Evolutionary conservation across 2,329 filamentous ascomycete genomes (phyloP).

Genomic region (Colletotrichum chrysophilum): DNA sequence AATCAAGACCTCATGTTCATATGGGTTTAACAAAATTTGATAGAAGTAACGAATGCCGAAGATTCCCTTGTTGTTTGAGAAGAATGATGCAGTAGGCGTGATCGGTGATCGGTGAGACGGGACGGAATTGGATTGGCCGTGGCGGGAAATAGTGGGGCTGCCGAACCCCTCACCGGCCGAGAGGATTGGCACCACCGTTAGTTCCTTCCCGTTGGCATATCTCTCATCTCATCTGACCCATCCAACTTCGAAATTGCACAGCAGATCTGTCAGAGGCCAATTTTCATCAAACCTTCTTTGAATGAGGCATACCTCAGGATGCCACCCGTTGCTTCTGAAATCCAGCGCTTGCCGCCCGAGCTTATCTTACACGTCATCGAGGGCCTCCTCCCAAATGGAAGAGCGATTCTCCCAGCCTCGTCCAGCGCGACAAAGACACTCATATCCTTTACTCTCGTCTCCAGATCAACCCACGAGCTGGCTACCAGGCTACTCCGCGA

Average conservation of each 20-base stretch:
- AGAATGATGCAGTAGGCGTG: not conserved
- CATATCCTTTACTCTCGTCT: conserved; percentile 47
- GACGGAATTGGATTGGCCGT: not conserved
- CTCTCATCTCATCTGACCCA: not conserved
- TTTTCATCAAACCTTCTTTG: not conserved
- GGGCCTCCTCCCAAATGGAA: conserved; percentile 33
- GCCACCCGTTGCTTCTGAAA: not conserved
- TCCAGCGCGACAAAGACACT: conserved; percentile 46
- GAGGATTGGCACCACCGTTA: not conserved
- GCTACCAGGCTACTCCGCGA: conserved; percentile 48
- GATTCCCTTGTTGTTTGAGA: not conserved
- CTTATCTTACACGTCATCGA: conserved; percentile 40
- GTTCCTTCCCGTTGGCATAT: not conserved
- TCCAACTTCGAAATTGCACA: not conserved
- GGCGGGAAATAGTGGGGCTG: not conserved
- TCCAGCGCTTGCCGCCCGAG: conserved; percentile 34
- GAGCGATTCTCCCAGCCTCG: conserved; percentile 35
- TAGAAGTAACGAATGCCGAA: not conserved
- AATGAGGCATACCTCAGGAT: not conserved
- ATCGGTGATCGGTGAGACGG: not conserved
- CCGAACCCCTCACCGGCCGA: not conserved
- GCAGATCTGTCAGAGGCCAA: not conserved
- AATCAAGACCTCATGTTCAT: not conserved
- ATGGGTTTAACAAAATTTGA: not conserved
- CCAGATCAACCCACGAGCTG: conserved; percentile 42